phyloP scores from a whole-genome alignment of 2,329 filamentous ascomycete genomes.

The Penicillium fuscoglaucum region DNA sequence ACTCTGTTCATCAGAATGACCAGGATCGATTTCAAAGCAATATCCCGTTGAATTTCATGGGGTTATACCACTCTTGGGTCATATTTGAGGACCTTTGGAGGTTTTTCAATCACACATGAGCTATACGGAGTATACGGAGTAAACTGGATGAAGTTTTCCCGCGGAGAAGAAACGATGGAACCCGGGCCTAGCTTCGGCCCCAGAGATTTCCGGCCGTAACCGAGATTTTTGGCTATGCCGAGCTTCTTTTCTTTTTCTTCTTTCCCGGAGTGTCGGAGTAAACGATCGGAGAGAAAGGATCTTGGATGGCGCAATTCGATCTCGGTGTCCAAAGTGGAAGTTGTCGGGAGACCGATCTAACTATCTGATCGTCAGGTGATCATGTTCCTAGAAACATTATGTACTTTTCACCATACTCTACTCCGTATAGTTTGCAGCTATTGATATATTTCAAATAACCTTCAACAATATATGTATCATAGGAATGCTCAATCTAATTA shows the following conservation, averaged over 20 bases:
- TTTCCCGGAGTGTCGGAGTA: conserved; percentile 3
- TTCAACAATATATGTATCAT: too few relatives aligned
- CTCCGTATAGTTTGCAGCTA: neutral
- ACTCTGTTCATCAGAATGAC: conserved; percentile 9
- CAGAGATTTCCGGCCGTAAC: conserved; percentile 29
- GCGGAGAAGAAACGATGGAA: conserved; percentile 16
- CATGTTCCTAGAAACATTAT: neutral
- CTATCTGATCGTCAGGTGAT: neutral
- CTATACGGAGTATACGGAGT: neutral
- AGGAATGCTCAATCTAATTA: neutral
- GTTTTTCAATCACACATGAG: neutral
- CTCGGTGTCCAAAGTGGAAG: conserved; percentile 3
- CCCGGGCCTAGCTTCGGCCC: conserved; percentile 14
- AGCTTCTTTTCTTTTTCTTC: neutral
- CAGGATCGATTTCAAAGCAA: conserved; percentile 13
- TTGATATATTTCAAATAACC: neutral
- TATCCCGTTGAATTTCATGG: neutral
- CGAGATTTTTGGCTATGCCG: conserved; percentile 13
- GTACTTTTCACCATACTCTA: neutral
- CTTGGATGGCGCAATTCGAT: conserved; percentile 1
- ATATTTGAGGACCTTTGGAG: neutral
- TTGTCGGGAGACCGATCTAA: neutral
- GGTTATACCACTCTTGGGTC: neutral
- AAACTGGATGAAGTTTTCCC: conserved; percentile 13
- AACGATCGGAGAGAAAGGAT: neutral